These are phyloP conservation scores for Lunularia cruciata DNA, from an alignment of 225 moss, liverwort and hornwort species.

Conservation along the genomic window DNA sequence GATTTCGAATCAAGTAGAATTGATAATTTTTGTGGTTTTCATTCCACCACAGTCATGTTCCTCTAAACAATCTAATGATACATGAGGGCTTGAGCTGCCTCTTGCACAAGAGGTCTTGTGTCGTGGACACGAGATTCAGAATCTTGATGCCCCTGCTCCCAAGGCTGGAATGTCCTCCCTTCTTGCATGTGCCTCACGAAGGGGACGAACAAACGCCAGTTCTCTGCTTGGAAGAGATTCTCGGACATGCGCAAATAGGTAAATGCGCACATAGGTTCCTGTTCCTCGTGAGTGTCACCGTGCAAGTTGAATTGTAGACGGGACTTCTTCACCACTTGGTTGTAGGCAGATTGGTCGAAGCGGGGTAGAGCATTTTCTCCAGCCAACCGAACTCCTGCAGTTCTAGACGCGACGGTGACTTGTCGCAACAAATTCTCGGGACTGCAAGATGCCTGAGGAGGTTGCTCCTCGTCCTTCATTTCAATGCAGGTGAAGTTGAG, in stretches of 20 bases:
- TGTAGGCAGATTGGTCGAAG: constrained; percentile 43
- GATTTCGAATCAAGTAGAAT: too few species aligned
- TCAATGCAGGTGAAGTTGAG: constrained; percentile 60
- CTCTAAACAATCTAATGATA: constrained; percentile 22
- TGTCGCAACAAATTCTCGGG: constrained; percentile 53
- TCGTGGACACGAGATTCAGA: constrained; percentile 32
- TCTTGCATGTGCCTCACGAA: constrained; percentile 59
- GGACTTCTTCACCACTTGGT: constrained; percentile 40
- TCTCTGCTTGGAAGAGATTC: constrained; percentile 34
- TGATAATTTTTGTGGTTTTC: not conserved
- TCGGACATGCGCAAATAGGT: constrained; percentile 51
- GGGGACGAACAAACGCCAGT: constrained; percentile 49
- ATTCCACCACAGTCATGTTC: not conserved
- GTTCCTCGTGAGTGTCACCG: constrained; percentile 5
- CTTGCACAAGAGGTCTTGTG: constrained; percentile 33
- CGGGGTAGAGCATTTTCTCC: constrained; percentile 57
- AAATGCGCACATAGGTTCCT: constrained; percentile 44
- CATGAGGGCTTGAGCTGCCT: constrained; percentile 35
- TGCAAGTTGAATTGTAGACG: constrained; percentile 26
- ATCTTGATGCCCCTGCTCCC: constrained; percentile 45
- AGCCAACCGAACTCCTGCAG: constrained; percentile 36
- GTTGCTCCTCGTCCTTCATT: constrained; percentile 57
- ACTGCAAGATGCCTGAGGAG: constrained; percentile 41
- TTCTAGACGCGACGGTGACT: constrained; percentile 33
- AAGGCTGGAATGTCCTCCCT: constrained; percentile 38